These are phyloP conservation scores for Boletus tylopilopsis DNA, from an alignment of 768 basidiomycete species.

Conservation along the genomic window DNA sequence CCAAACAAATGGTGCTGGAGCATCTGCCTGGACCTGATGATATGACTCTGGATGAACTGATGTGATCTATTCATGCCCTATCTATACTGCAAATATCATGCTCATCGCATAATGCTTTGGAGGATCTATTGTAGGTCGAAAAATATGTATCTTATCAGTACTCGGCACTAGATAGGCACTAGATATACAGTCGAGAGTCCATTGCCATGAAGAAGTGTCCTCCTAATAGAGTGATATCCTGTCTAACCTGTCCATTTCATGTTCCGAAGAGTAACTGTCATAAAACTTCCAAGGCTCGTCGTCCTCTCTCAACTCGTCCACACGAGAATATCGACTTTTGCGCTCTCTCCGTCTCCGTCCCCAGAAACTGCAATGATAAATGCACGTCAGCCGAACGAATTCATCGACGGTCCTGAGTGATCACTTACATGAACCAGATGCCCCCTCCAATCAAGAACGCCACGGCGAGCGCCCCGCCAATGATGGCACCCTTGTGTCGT, in stretches of 20 bases:
- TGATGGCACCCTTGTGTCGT: slow-evolving; percentile 42
- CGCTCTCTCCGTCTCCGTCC: slow-evolving; percentile 25
- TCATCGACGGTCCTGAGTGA: background rate
- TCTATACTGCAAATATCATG: slow-evolving; percentile 10
- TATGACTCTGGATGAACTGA: slow-evolving; percentile 51
- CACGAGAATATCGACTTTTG: slow-evolving; percentile 16
- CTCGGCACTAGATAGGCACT: background rate
- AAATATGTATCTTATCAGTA: background rate
- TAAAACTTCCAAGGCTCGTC: slow-evolving; percentile 31
- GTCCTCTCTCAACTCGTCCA: slow-evolving; percentile 26
- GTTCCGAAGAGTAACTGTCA: slow-evolving; percentile 12
- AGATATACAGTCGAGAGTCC: background rate
- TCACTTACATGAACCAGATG: slow-evolving; percentile 34
- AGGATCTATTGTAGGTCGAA: too few relatives aligned
- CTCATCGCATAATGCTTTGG: too few relatives aligned
- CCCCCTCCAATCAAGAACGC: slow-evolving; percentile 37
- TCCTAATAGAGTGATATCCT: slow-evolving; percentile 5
- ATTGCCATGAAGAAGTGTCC: background rate
- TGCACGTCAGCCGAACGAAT: background rate
- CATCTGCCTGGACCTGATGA: slow-evolving; percentile 39
- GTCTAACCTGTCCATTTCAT: slow-evolving; percentile 17
- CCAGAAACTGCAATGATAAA: slow-evolving; percentile 22
- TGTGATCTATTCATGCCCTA: slow-evolving; percentile 20
- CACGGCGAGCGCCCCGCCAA: slow-evolving; percentile 46
- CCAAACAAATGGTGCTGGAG: slow-evolving; percentile 25